Percentiles rank a stretch among this genome's conserved stretches.
phyloP scores from a whole-genome alignment of 495 filamentous ascomycete genomes.

The Astrothelium subdiscretum region DNA sequence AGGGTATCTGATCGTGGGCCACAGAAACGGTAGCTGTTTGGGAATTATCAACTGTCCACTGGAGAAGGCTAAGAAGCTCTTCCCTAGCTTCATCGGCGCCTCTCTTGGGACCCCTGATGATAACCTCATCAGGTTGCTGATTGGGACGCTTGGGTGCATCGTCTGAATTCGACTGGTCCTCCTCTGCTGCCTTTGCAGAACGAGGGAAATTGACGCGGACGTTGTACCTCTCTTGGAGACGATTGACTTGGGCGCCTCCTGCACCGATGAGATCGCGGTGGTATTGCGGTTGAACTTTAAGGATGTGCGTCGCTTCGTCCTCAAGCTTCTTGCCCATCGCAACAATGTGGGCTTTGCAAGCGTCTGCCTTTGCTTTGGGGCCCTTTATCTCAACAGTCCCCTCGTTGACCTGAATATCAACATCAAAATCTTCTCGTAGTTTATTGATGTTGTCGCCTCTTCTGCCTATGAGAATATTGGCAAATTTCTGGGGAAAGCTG shows the following conservation, averaged over 20 bases:
- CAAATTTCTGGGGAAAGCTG: slow-evolving; percentile 87
- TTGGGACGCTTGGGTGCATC: slow-evolving; percentile 58
- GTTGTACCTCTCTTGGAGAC: slow-evolving; percentile 71
- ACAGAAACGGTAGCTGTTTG: slow-evolving; percentile 68
- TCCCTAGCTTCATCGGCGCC: slow-evolving; percentile 83
- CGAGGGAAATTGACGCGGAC: slow-evolving; percentile 92
- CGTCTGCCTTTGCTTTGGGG: slow-evolving; percentile 71
- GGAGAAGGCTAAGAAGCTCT: slow-evolving; percentile 73
- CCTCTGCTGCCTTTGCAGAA: slow-evolving; percentile 44
- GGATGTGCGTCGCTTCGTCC: slow-evolving; percentile 71
- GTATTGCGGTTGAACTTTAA: slow-evolving; percentile 82
- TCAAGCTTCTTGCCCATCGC: slow-evolving; percentile 66
- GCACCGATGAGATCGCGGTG: slow-evolving; percentile 65
- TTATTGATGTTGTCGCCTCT: slow-evolving; percentile 89
- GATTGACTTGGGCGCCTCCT: slow-evolving; percentile 53
- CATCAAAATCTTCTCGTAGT: slow-evolving; percentile 91
- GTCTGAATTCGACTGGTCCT: slow-evolving; percentile 59
- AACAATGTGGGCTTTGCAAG: slow-evolving; percentile 63
- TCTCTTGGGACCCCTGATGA: slow-evolving; percentile 78
- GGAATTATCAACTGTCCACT: slow-evolving; percentile 80
- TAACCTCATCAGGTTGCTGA: slow-evolving; percentile 80
- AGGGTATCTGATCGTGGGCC: slow-evolving; percentile 75
- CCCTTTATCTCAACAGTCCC: slow-evolving; percentile 62
- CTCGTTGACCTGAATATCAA: slow-evolving; percentile 81
- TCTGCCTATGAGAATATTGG: slow-evolving; percentile 86